phyloP scores from a whole-genome alignment of 495 filamentous ascomycete species.

The Polyplosphaeria fusca region DNA sequence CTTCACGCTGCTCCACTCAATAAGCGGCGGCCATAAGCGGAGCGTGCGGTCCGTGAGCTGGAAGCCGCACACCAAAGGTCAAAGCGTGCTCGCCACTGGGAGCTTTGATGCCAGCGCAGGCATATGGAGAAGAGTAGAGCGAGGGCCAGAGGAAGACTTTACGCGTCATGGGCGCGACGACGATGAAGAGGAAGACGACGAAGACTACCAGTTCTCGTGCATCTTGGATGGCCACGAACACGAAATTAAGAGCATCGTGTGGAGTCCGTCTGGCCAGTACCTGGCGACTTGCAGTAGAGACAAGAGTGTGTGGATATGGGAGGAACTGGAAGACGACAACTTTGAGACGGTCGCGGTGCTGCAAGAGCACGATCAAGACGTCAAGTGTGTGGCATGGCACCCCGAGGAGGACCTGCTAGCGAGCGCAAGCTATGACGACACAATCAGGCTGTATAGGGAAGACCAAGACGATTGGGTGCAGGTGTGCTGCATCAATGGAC shows the following conservation, averaged over 20 bases:
- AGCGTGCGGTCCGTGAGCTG: conserved; percentile 76
- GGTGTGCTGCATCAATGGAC: conserved; percentile 73
- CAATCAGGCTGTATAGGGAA: conserved; percentile 81
- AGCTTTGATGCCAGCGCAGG: conserved; percentile 88
- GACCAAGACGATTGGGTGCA: conserved; percentile 92
- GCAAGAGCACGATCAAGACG: conserved; percentile 89
- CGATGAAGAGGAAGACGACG: conserved; percentile 53
- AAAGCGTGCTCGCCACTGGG: conserved; percentile 81
- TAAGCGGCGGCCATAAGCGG: conserved; percentile 86
- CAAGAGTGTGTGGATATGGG: conserved; percentile 99
- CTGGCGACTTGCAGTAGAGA: conserved; percentile 89
- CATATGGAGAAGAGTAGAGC: conserved; percentile 72
- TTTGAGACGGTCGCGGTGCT: conserved; percentile 95
- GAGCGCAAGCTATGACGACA: conserved; percentile 87
- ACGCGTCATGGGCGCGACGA: not conserved
- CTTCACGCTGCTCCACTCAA: conserved; percentile 70
- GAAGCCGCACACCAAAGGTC: conserved; percentile 64
- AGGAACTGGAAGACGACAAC: conserved; percentile 89
- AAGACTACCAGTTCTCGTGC: conserved; percentile 82
- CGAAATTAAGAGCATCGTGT: conserved; percentile 84
- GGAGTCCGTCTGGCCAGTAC: conserved; percentile 69
- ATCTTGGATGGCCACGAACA: conserved; percentile 91
- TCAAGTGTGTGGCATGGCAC: conserved; percentile 91
- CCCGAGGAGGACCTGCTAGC: conserved; percentile 76
- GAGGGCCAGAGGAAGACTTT: not conserved